Percentiles rank a stretch among this genome's conserved stretches.
Evolutionary conservation across 768 basidiomycete genomes (phyloP).

Genomic region (Lactifluus echinatus): DNA sequence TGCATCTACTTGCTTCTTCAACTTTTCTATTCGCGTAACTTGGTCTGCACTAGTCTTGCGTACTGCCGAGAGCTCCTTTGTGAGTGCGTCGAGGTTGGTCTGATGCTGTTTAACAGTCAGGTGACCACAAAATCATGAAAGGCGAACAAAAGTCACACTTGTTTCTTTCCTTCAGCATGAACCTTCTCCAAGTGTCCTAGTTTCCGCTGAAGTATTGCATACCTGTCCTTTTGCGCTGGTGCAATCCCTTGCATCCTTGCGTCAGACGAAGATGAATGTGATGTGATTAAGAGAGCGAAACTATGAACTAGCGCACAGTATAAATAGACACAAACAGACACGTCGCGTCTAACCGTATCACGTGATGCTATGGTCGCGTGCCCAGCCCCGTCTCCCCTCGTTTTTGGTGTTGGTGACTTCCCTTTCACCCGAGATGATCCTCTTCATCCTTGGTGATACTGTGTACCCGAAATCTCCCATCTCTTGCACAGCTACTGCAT

Average conservation of each 20-base stretch:
- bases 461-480: slow-evolving; percentile 54
- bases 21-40: slow-evolving; percentile 46
- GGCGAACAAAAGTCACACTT: slow-evolving; percentile 34
- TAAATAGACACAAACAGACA: slow-evolving; percentile 15
- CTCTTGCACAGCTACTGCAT: slow-evolving; percentile 58
- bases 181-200: slow-evolving; percentile 55
- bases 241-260: slow-evolving; percentile 1
- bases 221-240: slow-evolving; percentile 33
- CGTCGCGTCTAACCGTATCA: slow-evolving; percentile 12
- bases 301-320: background rate
- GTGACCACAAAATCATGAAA: slow-evolving; percentile 2
- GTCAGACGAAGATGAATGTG: background rate
- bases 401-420: background rate
- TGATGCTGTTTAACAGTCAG: slow-evolving; percentile 39
- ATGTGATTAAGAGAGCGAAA: background rate
- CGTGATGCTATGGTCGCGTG: background rate
- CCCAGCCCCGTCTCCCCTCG: background rate
- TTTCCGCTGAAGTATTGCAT: slow-evolving; percentile 48
- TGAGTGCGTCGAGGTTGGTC: slow-evolving; percentile 49
- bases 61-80: slow-evolving; percentile 42
- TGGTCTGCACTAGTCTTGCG: slow-evolving; percentile 44
- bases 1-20: slow-evolving; percentile 51
- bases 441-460: slow-evolving; percentile 27
- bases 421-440: slow-evolving; percentile 24
- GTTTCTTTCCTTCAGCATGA: slow-evolving; percentile 59